Percentiles rank a stretch among this genome's conserved stretches.
Conservation (phyloP, 2,329 filamentous ascomycete species). For the Monosporascus sp. region DNA sequence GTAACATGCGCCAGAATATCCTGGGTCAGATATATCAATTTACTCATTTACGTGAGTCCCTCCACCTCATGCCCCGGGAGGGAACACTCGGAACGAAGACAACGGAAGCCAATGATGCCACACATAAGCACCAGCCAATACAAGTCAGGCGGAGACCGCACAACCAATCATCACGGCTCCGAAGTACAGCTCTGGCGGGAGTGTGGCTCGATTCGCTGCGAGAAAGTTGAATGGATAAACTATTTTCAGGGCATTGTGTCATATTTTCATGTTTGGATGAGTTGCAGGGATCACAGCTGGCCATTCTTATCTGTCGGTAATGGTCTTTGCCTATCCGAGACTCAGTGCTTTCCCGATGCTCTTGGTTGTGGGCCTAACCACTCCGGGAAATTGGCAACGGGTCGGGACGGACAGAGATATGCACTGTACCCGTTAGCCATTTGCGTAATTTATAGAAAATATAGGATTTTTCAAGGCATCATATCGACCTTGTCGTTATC, state of each 20-base stretch:
- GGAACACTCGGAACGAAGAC: constrained; percentile 41
- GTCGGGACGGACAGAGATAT: no score
- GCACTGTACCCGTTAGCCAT: no score
- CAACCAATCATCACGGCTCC: constrained; percentile 62
- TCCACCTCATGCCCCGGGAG: constrained; percentile 50
- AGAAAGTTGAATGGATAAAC: constrained; percentile 75
- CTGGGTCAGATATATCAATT: constrained; percentile 59
- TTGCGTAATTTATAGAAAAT: no score
- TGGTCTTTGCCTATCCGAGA: no score
- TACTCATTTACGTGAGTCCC: constrained; percentile 61
- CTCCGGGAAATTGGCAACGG: no score
- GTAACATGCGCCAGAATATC: background rate
- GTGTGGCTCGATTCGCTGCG: constrained; percentile 62
- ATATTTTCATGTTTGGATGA: no score
- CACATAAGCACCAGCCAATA: constrained; percentile 21
- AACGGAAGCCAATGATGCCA: constrained; percentile 57
- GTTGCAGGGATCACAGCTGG: no score
- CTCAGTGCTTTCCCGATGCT: no score
- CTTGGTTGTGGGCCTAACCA: no score
- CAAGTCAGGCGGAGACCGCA: constrained; percentile 56
- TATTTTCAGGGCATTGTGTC: constrained; percentile 31
- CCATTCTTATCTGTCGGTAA: no score
- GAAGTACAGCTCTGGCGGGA: constrained; percentile 57
- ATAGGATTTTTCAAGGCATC: no score
- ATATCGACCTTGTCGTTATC: no score